These are phyloP conservation scores for Daldinia vernicosa DNA, from an alignment of 495 filamentous ascomycete genomes.

Conservation along the genomic window DNA sequence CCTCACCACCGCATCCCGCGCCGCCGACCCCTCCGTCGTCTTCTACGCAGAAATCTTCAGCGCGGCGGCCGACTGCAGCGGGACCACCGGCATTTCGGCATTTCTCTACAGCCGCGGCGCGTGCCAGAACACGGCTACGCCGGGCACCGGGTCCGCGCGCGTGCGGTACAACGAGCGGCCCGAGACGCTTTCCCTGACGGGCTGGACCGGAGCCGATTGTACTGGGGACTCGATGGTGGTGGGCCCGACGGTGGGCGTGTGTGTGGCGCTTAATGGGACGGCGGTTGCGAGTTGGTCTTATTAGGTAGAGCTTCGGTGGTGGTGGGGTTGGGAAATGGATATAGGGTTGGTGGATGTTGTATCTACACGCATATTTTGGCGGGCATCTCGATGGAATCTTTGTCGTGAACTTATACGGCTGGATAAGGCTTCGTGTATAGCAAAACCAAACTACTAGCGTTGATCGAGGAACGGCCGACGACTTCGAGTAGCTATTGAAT, in stretches of 20 bases:
- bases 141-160: constrained; percentile 18
- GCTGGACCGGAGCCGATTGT: background rate
- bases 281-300: background rate
- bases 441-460: no score
- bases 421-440: no score
- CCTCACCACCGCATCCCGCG: background rate
- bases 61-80: background rate
- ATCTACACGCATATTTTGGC: no score
- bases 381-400: no score
- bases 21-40: background rate
- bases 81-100: background rate
- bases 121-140: constrained; percentile 11
- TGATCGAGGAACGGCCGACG: no score
- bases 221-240: background rate
- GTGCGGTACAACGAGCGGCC: constrained; percentile 10
- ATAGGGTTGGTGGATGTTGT: background rate
- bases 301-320: background rate
- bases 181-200: constrained; percentile 5
- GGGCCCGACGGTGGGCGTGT: background rate
- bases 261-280: background rate
- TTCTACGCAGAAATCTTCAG: background rate
- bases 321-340: background rate
- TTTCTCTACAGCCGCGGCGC: constrained; percentile 20
- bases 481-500: no score
- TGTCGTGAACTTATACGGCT: no score